Base-by-base conservation (phyloP, 1,284 basidiomycete species). In the Moniliella sp. region DNA sequence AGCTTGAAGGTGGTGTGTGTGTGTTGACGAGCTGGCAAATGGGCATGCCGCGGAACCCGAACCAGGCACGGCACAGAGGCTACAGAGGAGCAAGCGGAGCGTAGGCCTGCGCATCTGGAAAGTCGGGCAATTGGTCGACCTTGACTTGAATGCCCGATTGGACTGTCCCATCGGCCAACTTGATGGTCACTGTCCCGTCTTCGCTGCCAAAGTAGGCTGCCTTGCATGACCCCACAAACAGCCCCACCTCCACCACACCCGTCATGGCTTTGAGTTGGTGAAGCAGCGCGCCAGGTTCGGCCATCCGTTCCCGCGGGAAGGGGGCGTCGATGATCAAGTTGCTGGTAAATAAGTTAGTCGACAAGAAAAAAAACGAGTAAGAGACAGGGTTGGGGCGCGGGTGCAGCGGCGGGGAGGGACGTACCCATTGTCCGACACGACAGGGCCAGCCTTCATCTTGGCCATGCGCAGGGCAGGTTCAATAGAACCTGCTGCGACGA, bases 141-240 rank as follows among this genome's bases (percentile, higher is more conserved):
- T 43, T 39, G 19, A 43, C 40, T 9, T 13, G 7, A 12, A 45
- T 27, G 17, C 34, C 29, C 32, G 48, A 45, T 31, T 48, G 34
- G 9, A 44, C 40, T 28, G 45, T 15, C 3, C 56, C 54, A 16
- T 48, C 52, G 7, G 31, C 36, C 4, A 32, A 33, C 43, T 54
- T 50, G 33, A 43, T 43, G 13, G 47, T 43, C 21, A 56, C 53
- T 17, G 43, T 42, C 19, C 46, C 49, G 28, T 53, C 45, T 3
- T 21, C 31, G 33, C 91, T 88, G 12, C 88, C 88, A 65, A 94
- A 97, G 68, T 94, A 97, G 7, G 86, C 86, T 0, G 82, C 83
- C 60, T 77, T 73, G n/a, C 78, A 82, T 70, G 94, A 76, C 33
- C 48, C 42, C 57, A 80, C 84, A 67, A 97, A 97, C 14, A 97